These are phyloP conservation scores for Houttuynia cordata DNA, from an alignment of 164 flowering plant genomes.

Conservation along the genomic window DNA sequence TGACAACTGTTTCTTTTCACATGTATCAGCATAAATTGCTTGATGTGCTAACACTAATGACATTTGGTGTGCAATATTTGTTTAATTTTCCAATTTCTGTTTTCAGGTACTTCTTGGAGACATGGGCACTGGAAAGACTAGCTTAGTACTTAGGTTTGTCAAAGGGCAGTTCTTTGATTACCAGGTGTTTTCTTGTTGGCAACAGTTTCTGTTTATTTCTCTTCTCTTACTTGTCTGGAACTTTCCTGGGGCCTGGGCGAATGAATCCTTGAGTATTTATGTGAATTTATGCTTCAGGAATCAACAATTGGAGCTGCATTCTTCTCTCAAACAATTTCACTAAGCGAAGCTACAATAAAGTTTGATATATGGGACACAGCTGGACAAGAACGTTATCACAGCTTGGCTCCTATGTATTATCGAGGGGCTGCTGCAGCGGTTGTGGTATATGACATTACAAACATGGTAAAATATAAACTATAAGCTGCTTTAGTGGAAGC, in stretches of 20 bases:
- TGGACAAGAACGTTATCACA: constrained; percentile 79
- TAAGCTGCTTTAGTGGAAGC: too few relatives aligned
- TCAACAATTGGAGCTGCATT: constrained; percentile 94
- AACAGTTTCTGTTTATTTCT: neutral
- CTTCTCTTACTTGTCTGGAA: neutral
- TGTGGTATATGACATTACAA: constrained; percentile 77
- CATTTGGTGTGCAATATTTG: neutral
- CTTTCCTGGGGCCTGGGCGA: too few relatives aligned
- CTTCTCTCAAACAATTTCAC: constrained; percentile 65
- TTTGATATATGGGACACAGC: constrained; percentile 94
- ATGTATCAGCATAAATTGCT: too few relatives aligned
- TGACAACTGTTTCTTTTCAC: too few relatives aligned
- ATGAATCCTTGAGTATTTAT: neutral
- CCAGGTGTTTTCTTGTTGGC: constrained; percentile 37
- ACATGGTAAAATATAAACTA: constrained; percentile 32
- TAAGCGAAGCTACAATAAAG: constrained; percentile 62
- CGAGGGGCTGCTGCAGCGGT: constrained; percentile 96
- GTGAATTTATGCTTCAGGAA: constrained; percentile 33
- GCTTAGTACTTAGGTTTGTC: constrained; percentile 82
- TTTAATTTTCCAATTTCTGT: neutral
- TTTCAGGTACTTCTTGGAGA: constrained; percentile 78
- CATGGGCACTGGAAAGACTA: constrained; percentile 86
- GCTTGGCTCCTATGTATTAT: constrained; percentile 85
- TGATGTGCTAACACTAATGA: too few relatives aligned
- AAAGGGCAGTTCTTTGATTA: constrained; percentile 77